phyloP scores from a whole-genome alignment of 179 eudicot genomes.

The Camellia oleifera region DNA sequence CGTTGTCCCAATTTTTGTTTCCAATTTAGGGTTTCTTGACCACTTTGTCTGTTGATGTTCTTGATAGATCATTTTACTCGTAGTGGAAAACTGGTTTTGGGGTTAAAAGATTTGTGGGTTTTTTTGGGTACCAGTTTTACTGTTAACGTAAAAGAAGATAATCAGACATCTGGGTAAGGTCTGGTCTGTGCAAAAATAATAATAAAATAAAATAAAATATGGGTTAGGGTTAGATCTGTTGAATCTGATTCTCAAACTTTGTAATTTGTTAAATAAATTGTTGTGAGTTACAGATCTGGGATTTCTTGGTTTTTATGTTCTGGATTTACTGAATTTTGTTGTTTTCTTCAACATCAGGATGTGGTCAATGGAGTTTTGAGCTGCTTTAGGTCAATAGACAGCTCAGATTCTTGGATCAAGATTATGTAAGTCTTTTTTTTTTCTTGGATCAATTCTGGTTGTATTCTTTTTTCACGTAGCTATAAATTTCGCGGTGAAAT shows the following conservation, averaged over 20 bases:
- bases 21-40: slow-evolving; percentile 13
- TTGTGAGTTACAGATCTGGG: neutral
- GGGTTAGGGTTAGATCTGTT: slow-evolving; percentile 14
- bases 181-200: no score
- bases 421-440: slow-evolving; percentile 12
- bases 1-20: neutral
- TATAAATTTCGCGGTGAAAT: no score
- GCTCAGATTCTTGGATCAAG: slow-evolving; percentile 22
- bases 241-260: slow-evolving; percentile 9
- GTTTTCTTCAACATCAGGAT: slow-evolving; percentile 15
- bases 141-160: neutral
- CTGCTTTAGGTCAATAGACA: slow-evolving; percentile 14
- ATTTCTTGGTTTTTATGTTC: neutral
- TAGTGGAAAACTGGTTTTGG: slow-evolving; percentile 1
- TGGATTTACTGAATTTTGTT: slow-evolving; percentile 9
- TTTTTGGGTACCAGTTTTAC: slow-evolving; percentile 5
- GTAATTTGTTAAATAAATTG: neutral
- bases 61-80: neutral
- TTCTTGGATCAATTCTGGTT: no score
- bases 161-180: slow-evolving; percentile 8
- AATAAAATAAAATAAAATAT: no score
- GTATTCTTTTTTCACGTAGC: no score
- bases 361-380: slow-evolving; percentile 1
- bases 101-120: slow-evolving; percentile 5
- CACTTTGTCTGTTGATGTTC: neutral